Evolutionary conservation across 2,329 filamentous ascomycete species (phyloP), one percentile per base, ranked within the genome.

Genomic region (Pezicula radicicola): DNA sequence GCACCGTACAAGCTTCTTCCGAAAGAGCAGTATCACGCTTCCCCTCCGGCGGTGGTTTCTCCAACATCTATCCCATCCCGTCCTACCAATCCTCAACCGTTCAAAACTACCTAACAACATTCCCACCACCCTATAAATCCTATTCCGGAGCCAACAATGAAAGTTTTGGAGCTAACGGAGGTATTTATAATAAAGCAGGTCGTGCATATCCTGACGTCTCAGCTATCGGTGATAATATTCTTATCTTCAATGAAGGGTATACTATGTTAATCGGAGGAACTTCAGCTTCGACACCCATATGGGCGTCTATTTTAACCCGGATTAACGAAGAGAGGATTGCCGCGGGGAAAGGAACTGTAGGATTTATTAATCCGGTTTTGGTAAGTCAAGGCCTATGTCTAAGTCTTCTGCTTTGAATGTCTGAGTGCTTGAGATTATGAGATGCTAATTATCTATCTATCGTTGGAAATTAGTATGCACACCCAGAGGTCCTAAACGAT

Each of bases 261-360:
- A 55, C 62, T 7, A 50, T 48, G 5, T 46, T 62, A 9, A 53
- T 56, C 39, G 74, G 72, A n/a, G 80, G 81, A 10, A 80, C 76
- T 4, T 77, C 73, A 21, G 78, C 81, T 30, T 76, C 82, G 0
- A 67, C 78, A 2, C 85, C 85, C 0, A 68, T 79, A 0, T 78
- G 79, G 3, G 75, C 79, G 1, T 78, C 75, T 15, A 72, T 87
- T 52, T 70, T 87, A 30, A 72, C 77, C 3, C 71, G 87, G 2
- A 71, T 87, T 51, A 87, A 88, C 56, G 83, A 86, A 58, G 80
- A 78, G 2, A 68, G 80, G 25, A 64, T 85, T 25, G 69, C 73
- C 0, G 69, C 66, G 15, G 77, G 78, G 3, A 76, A 78, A 64
- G 55, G 52, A 4, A 63, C 67, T 4, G 46, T 74, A 7, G 81